Evolutionary conservation across 2,329 filamentous ascomycete species (phyloP).

Genomic region (Arthrobotrys megalospora): DNA sequence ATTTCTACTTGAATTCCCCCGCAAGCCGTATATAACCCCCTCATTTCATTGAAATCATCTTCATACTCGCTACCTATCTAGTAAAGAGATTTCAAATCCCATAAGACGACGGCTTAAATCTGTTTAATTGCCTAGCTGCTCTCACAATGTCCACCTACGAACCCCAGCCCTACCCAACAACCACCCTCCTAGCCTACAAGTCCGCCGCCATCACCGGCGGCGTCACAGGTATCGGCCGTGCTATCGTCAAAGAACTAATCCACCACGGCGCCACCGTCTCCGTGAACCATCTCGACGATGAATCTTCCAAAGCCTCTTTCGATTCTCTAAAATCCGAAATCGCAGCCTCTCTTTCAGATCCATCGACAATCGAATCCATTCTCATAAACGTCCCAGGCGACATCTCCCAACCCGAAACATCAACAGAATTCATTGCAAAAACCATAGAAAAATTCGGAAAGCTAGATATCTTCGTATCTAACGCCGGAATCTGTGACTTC

Average conservation of each 20-base stretch:
- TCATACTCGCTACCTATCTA: neutral
- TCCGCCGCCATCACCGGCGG: constrained; percentile 89
- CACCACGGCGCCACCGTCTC: constrained; percentile 83
- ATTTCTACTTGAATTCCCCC: constrained; percentile 4
- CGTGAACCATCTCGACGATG: constrained; percentile 76
- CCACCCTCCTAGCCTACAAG: constrained; percentile 77
- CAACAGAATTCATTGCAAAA: constrained; percentile 76
- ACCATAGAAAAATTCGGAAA: constrained; percentile 75
- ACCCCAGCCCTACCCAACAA: constrained; percentile 57
- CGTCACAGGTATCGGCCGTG: constrained; percentile 87
- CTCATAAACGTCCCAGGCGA: constrained; percentile 82
- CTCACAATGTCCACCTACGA: constrained; percentile 40
- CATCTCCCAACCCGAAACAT: constrained; percentile 81
- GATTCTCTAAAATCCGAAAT: constrained; percentile 72
- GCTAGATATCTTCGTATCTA: constrained; percentile 69
- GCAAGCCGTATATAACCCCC: constrained; percentile 9
- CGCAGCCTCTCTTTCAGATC: constrained; percentile 69
- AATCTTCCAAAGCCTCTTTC: constrained; percentile 71
- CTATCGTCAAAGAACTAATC: constrained; percentile 84
- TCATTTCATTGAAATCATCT: neutral
- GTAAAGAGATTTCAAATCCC: too few relatives aligned
- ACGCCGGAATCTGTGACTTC: constrained; percentile 90
- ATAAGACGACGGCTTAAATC: neutral
- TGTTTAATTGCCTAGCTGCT: neutral
- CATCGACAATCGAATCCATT: constrained; percentile 68